Evolutionary conservation across 2,329 filamentous ascomycete species (phyloP), one percentile per base, ranked within the genome.

Genomic region (Scedosporium dehoogii): DNA sequence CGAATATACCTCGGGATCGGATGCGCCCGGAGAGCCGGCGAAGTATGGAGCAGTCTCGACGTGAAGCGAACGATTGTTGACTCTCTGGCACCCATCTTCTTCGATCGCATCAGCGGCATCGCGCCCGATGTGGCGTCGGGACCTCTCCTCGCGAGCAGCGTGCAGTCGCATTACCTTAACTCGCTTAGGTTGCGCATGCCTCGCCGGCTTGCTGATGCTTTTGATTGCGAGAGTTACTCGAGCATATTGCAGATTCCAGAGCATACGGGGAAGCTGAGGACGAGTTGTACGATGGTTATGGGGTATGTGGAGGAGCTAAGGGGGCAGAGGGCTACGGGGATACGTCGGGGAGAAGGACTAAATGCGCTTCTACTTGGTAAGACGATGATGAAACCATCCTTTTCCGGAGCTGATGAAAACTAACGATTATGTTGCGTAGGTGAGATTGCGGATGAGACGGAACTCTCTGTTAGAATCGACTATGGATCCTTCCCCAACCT

Each of bases 21-120:
- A 6, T 81, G 79, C 12, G 75, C 75, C 0, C 74, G 78, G 1
- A 74, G 75, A 18, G 80, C 79, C 0, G 72, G 77, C 25, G 69
- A 78, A 41, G 70, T 82, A 2, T 85, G 82, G 81, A 72, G 75
- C 10, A 74, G 74, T 0, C 74, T 84, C 9, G 80, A 77, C 3
- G 78, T 85, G 1, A 85, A 85, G 70, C 77, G 82, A 23, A 81
- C 80, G 0, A 81, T 84, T 29, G 78, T 83, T n/a, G 82, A 85
- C 65, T 80, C 81, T 0, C 74, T 85, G 0, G 81, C 75, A 2
- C 78, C 81, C 0, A 71, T 83, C 1, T 83, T 83, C 63, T 79
- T 81, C 64, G 83, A 86, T 67, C 77, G 83, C 1, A 70, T 85
- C 5, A 81, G 81, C 1, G 80, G 76, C 1, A 69, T 85, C 2